These are phyloP conservation scores for Eucalyptus paniculata DNA, from an alignment of 345 rosid genomes.

Conservation along the genomic window DNA sequence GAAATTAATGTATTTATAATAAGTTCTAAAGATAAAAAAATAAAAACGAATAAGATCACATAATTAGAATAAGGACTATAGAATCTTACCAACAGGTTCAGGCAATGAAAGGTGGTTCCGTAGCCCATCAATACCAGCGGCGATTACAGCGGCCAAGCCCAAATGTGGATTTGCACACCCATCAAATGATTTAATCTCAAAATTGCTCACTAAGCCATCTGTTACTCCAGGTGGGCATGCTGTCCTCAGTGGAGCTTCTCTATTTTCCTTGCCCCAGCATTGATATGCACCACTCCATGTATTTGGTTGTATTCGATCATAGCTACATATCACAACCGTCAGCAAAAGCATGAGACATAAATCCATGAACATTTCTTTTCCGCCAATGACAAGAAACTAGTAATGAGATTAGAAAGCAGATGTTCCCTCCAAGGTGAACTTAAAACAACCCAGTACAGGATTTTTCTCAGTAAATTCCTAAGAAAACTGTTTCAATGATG, in stretches of 20 bases:
- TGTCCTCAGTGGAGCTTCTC: constrained; percentile 77
- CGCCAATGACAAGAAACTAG: background rate
- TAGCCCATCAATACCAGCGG: constrained; percentile 94
- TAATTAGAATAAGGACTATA: background rate
- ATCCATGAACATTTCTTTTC: background rate
- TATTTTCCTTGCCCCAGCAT: constrained; percentile 99
- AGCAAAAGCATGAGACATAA: background rate
- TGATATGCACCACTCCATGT: constrained; percentile 95
- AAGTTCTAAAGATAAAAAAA: background rate
- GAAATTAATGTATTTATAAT: background rate
- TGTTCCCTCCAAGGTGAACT: background rate
- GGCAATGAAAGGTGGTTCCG: constrained; percentile 59
- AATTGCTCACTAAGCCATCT: constrained; percentile 78
- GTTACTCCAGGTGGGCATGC: constrained; percentile 84
- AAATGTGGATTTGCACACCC: constrained; percentile 88
- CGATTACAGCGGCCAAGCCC: constrained; percentile 61
- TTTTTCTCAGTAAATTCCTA: background rate
- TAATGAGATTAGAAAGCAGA: background rate
- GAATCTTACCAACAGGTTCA: constrained; percentile 53
- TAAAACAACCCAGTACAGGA: background rate
- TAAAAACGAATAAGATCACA: background rate
- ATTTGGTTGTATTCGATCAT: constrained; percentile 89
- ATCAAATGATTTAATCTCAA: constrained; percentile 85
- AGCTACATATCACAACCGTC: constrained; percentile 21
- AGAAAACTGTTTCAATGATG: background rate